phyloP scores from a whole-genome alignment of 2,329 filamentous ascomycete genomes.

The Dendryphion nanum region DNA sequence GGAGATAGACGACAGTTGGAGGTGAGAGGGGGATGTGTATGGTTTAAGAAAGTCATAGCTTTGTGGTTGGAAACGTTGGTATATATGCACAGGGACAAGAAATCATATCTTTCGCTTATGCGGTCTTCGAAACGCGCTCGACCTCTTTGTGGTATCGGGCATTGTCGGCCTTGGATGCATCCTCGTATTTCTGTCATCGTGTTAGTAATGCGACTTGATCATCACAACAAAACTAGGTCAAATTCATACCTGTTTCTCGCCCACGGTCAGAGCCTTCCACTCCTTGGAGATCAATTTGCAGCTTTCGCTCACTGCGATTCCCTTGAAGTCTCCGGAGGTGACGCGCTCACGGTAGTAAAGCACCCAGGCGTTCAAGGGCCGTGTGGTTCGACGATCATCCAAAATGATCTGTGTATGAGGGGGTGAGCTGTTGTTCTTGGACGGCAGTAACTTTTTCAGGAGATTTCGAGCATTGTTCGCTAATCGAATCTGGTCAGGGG shows the following conservation, averaged over 20 bases:
- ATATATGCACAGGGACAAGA: too few relatives aligned
- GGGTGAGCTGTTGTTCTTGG: slow-evolving; percentile 5
- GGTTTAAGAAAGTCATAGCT: too few relatives aligned
- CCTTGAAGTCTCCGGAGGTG: slow-evolving; percentile 51
- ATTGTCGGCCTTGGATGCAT: not conserved
- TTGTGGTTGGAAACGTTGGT: too few relatives aligned
- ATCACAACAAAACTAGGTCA: too few relatives aligned
- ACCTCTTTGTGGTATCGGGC: not conserved
- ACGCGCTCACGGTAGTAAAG: slow-evolving; percentile 48
- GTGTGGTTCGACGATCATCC: slow-evolving; percentile 57
- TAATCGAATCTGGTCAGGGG: slow-evolving; percentile 55
- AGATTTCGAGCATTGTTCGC: slow-evolving; percentile 58
- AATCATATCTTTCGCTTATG: too few relatives aligned
- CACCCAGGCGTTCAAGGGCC: slow-evolving; percentile 38
- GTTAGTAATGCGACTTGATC: too few relatives aligned
- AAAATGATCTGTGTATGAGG: slow-evolving; percentile 37
- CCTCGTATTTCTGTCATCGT: too few relatives aligned
- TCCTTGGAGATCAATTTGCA: slow-evolving; percentile 44
- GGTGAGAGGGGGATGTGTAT: too few relatives aligned
- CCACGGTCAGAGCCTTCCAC: slow-evolving; percentile 47
- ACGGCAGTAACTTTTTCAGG: slow-evolving; percentile 25
- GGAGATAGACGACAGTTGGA: too few relatives aligned
- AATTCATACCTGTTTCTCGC: slow-evolving; percentile 49
- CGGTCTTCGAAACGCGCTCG: too few relatives aligned
- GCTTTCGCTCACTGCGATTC: slow-evolving; percentile 43